phyloP scores from a whole-genome alignment of 164 flowering plant species.

The Chloranthus sessilifolius region DNA sequence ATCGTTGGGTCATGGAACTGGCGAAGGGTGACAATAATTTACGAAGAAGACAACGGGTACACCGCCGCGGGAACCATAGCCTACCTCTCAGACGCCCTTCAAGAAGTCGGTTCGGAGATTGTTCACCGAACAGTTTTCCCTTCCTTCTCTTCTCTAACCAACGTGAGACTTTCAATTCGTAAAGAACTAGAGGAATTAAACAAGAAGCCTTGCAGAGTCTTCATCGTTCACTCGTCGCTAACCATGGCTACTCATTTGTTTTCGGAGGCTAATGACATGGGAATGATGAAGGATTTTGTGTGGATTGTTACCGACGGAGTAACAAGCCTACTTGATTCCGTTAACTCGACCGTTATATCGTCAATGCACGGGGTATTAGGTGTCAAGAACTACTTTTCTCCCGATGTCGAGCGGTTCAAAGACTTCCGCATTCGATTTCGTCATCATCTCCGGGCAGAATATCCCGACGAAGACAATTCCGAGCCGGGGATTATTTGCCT shows the following conservation, averaged over 20 bases:
- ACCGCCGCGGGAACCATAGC: constrained; percentile 4
- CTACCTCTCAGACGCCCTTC: constrained; percentile 9
- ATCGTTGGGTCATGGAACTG: constrained; percentile 24
- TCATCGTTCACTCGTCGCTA: constrained; percentile 7
- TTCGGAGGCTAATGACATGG: constrained; percentile 2
- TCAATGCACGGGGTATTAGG: constrained; percentile 25
- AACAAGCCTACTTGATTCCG: constrained; percentile 18
- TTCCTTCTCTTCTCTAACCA: neutral
- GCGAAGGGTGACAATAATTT: constrained; percentile 23
- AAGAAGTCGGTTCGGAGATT: neutral
- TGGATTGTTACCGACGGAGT: constrained; percentile 35
- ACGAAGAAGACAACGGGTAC: constrained; percentile 26
- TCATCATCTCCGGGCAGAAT: constrained; percentile 1
- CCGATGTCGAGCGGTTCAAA: neutral
- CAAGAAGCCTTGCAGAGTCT: constrained; percentile 8
- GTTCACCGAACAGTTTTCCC: constrained; percentile 5
- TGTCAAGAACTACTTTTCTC: constrained; percentile 6
- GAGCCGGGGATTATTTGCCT: constrained; percentile 19
- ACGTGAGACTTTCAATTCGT: neutral
- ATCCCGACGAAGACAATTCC: constrained; percentile 17
- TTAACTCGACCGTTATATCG: constrained; percentile 7
- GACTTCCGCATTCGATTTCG: constrained; percentile 11
- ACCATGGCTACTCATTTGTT: neutral
- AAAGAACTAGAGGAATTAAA: constrained; percentile 2
- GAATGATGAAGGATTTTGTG: constrained; percentile 26